Evolutionary conservation across 2,329 filamentous ascomycete species (phyloP).

Genomic region (Calonectria pauciramosa): DNA sequence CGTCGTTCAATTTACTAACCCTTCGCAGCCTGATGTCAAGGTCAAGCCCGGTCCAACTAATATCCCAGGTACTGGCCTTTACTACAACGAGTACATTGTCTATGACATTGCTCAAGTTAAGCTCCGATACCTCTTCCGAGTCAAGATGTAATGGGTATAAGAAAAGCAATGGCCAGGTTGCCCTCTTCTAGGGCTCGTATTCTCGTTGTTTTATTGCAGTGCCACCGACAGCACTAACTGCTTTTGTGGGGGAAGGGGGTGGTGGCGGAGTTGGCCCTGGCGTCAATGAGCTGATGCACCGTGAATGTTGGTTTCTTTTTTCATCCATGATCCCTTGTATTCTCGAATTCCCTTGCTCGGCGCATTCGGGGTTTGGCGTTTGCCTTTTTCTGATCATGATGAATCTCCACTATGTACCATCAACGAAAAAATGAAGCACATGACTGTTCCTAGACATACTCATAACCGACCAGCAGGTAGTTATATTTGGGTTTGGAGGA

Average conservation of each 20-base stretch:
- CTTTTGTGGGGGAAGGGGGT: not conserved
- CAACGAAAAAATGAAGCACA: not conserved
- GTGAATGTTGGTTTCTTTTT: not conserved
- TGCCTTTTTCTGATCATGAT: not conserved
- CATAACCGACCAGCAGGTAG: not conserved
- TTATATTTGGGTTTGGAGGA: not conserved
- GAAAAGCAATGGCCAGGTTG: not conserved
- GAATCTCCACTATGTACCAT: not conserved
- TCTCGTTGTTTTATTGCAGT: not conserved
- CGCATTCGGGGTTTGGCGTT: not conserved
- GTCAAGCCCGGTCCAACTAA: conserved; percentile 63
- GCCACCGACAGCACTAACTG: not conserved
- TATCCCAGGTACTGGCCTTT: conserved; percentile 60
- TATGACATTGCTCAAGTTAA: conserved; percentile 80
- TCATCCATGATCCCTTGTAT: not conserved
- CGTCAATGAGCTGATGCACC: not conserved
- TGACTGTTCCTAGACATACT: not conserved
- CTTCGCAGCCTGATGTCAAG: conserved; percentile 62
- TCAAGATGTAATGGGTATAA: conserved; percentile 60
- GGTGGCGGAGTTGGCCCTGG: not conserved
- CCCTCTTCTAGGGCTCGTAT: not conserved
- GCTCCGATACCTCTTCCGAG: conserved; percentile 77
- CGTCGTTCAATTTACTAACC: conserved; percentile 22
- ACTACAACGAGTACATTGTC: conserved; percentile 82
- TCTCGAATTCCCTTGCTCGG: not conserved